Evolutionary conservation across 805 yeast species (phyloP).

Genomic region (Yamadazyma nakazawae): DNA sequence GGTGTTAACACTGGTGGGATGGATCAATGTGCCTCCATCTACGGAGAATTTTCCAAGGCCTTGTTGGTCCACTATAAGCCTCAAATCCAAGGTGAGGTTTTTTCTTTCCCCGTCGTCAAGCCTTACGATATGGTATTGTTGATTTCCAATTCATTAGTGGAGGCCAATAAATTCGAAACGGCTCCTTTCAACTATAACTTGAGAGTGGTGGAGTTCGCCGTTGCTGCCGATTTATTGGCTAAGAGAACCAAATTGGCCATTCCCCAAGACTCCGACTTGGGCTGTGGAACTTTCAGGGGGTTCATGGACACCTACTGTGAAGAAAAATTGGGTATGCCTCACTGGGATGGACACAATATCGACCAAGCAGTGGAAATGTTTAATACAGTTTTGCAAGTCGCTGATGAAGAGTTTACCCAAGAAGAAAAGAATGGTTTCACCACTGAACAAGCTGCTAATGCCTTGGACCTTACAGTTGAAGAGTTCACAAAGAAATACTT

Average conservation of each 20-base stretch:
- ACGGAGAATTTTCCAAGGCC: conserved; percentile 57
- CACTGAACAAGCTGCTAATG: conserved; percentile 44
- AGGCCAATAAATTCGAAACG: conserved; percentile 64
- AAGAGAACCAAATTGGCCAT: conserved; percentile 41
- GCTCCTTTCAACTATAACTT: conserved; percentile 68
- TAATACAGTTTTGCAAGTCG: conserved; percentile 36
- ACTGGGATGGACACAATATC: conserved; percentile 47
- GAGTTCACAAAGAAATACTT: conserved; percentile 47
- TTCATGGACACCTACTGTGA: conserved; percentile 51
- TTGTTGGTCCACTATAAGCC: conserved; percentile 62
- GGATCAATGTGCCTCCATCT: conserved; percentile 73
- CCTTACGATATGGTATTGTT: conserved; percentile 49
- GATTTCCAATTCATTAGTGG: conserved; percentile 60
- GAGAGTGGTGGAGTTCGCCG: conserved; percentile 67
- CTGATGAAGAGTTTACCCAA: conserved; percentile 39
- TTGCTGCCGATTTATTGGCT: conserved; percentile 63
- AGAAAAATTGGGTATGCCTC: conserved; percentile 22
- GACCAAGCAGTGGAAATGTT: conserved; percentile 41
- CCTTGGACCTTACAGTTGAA: conserved; percentile 39
- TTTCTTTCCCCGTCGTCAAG: conserved; percentile 47
- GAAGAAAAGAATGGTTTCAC: conserved; percentile 46
- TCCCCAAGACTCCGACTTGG: conserved; percentile 48
- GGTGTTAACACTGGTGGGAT: conserved; percentile 80
- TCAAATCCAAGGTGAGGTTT: conserved; percentile 49
- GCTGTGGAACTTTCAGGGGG: conserved; percentile 62